A percentile compares a stretch with the other conserved stretches of the same genome.
Conservation (phyloP, 176 grass and related monocot species). For the Olyra latifolia region DNA sequence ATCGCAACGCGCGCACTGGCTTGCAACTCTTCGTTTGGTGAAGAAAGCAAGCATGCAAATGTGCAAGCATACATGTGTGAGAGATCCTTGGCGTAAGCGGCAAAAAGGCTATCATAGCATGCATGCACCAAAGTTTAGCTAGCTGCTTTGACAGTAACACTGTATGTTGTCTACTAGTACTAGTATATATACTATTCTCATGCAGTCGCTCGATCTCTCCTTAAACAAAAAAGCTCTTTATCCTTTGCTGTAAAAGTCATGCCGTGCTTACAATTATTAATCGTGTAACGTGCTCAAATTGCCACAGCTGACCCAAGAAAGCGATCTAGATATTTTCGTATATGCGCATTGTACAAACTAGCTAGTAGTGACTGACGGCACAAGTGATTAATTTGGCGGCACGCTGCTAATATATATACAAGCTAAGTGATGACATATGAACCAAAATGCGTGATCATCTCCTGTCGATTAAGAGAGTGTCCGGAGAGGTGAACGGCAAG, state of each 20-base stretch:
- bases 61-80: not conserved
- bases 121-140: slow-evolving; percentile 24
- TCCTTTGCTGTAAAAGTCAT: slow-evolving; percentile 10
- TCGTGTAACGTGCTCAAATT: slow-evolving; percentile 2
- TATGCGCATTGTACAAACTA: too few species aligned
- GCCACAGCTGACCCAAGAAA: not conserved
- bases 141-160: not conserved
- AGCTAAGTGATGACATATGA: not conserved
- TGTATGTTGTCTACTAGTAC: not conserved
- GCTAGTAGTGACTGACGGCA: not conserved
- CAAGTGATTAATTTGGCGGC: slow-evolving; percentile 25
- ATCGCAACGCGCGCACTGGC: not conserved
- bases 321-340: not conserved
- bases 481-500: slow-evolving; percentile 26
- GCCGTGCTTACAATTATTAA: slow-evolving; percentile 1
- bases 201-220: not conserved
- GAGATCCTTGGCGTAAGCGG: slow-evolving; percentile 53
- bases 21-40: slow-evolving; percentile 45
- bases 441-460: not conserved
- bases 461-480: not conserved
- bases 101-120: slow-evolving; percentile 44
- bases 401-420: not conserved
- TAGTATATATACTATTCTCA: not conserved
- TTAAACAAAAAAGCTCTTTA: slow-evolving; percentile 26
- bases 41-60: not conserved